Evolutionary conservation across 2,329 filamentous ascomycete species (phyloP), one percentile per base, ranked within the genome.

Genomic region (Penicillium griseofulvum): DNA sequence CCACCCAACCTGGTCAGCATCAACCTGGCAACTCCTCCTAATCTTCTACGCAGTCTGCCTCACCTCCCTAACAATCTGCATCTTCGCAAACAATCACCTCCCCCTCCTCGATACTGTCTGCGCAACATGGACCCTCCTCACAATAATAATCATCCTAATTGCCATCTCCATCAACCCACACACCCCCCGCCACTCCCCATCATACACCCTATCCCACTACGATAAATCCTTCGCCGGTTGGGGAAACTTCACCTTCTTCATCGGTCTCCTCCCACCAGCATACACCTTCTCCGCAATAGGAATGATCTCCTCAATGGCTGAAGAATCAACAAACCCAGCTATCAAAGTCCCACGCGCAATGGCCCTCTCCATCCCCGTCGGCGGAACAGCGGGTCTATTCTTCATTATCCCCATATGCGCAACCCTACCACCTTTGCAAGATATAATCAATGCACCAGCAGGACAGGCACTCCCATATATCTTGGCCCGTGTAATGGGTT

Each of bases 41-140:
- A 84, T 90, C 59, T 90, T 91, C 74, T 81, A 89, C 63, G 87
- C 76, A 46, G 79, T 90, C 59, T 89, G 86, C 19, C 64, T 90
- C 1, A 62, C 85, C 19, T 86, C 83, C 57, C 84, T 90, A 60
- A 66, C 82, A 43, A 83, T 90, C 51, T 90, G 87, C 59, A 78
- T 83, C 1, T 80, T 89, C 36, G 84, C 83, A 42, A 90, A 91
- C 71, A 80, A 77, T 29, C 87, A 83, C 73, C 78, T 91, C 34
- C 88, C 87, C 0, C 72, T 81, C 61, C 78, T 87, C 2, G 84
- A 87, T 63, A 85, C 80, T 0, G 74, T 82, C 46, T 84, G 81
- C 52, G 81, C 82, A 1, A 76, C 71, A 0, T 85, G 81, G 69
- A 86, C 82, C 0, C 77, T 77, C 0, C 38, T 85, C 5, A 81